Percentiles rank a stretch among this genome's conserved stretches.
phyloP scores from a whole-genome alignment of 148 eudicot species.

The Diospyros lotus region DNA sequence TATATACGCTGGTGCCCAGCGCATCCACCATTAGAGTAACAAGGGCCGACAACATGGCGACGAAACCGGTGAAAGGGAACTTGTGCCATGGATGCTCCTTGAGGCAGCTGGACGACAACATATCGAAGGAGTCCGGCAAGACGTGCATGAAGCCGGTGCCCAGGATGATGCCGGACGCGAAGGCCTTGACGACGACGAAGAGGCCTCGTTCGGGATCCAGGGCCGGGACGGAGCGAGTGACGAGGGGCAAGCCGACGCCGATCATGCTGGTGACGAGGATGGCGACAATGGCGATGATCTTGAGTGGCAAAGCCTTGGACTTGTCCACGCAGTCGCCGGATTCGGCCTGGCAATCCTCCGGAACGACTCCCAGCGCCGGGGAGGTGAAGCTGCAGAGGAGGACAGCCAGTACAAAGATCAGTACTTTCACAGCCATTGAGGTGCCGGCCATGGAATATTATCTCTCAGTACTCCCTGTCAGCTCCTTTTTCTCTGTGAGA shows the following conservation, averaged over 20 bases:
- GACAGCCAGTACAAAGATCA: constrained; percentile 5
- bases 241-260: constrained; percentile 47
- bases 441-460: neutral
- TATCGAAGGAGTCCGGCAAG: constrained; percentile 52
- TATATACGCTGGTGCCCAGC: constrained; percentile 28
- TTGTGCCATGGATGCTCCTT: constrained; percentile 37
- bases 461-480: neutral
- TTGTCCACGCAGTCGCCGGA: constrained; percentile 27
- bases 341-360: constrained; percentile 18
- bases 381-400: constrained; percentile 14
- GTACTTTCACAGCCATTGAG: neutral
- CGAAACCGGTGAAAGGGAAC: constrained; percentile 38
- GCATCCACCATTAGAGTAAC: constrained; percentile 47
- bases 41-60: constrained; percentile 40
- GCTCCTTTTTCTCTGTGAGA: neutral
- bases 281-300: constrained; percentile 43
- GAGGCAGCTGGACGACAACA: constrained; percentile 32
- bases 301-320: constrained; percentile 25
- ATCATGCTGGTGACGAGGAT: constrained; percentile 47
- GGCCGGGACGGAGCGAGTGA: constrained; percentile 32
- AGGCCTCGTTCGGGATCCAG: constrained; percentile 40
- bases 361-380: constrained; percentile 7
- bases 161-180: constrained; percentile 64
- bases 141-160: constrained; percentile 78
- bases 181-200: constrained; percentile 51